Evolutionary conservation across 257 asterid genomes (phyloP), one percentile per base, ranked within the genome.

Genomic region (Nicotiana knightiana): DNA sequence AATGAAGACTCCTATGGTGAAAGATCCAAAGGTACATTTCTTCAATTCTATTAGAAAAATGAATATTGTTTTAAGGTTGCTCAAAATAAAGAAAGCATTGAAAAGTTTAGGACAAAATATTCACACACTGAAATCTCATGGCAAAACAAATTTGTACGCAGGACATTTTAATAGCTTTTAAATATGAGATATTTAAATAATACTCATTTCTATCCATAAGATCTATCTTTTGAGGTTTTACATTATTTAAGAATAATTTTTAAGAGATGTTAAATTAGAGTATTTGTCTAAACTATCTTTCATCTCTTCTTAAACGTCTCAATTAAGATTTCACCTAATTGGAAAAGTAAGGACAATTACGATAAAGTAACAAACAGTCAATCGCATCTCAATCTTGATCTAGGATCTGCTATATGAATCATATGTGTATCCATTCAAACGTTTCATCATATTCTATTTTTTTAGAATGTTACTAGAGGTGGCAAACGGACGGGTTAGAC

Each of bases 1-100:
- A 43, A 79, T 92, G 78, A 92, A 89, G 85, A 81, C 93, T 76
- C 99, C 99, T 9, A 33, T 83, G 18, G 85, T 96, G 62, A 88
- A 85, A 84, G 94, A 93, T 73, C 84, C 89, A 48, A 73, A 91
- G 93, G 99, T 94, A 88, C 58, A 16, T 75, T 48, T 46, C 61
- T 46, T 71, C 33, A 43, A 39, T 70, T 43, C 5, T 70, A n/a
- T 9, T 18, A 68, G 18, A 11, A 68, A 37, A 61, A 61, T 8
- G 15, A 4, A 61, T 61, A 21, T 21, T 21, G 32, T 61, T 21
- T 2, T 21, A 21, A 8, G 21, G 9, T n/a, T n/a, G 66, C 32
- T 61, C 5, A 21, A 21, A 59, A n/a, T 59, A 7, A 61, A 61
- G 1, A 61, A n/a, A 61, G 11, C 15, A 5, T 7, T 9, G 32